phyloP scores from a whole-genome alignment of 2,329 filamentous ascomycete species.

The Aspergillus unguis region DNA sequence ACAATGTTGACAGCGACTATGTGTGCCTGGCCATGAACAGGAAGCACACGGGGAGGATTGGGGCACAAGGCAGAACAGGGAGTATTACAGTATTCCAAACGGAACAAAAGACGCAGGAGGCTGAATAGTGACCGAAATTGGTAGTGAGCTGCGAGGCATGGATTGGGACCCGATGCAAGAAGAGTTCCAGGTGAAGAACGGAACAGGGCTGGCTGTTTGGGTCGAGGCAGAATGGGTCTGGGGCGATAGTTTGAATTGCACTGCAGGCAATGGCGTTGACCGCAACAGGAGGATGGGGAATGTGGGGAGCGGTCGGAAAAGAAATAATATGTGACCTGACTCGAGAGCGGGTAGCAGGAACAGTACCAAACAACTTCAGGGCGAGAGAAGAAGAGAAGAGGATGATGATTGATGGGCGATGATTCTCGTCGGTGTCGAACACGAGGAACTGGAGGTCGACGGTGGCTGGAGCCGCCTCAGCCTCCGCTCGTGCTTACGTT shows the following conservation, averaged over 20 bases:
- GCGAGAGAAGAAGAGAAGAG: neutral
- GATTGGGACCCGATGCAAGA: constrained; percentile 10
- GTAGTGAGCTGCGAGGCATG: constrained; percentile 12
- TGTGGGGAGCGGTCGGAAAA: neutral
- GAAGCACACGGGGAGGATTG: neutral
- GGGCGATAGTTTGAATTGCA: constrained; percentile 4
- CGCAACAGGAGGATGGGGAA: neutral
- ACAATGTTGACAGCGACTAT: neutral
- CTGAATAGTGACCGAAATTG: constrained; percentile 3
- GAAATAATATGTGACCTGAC: neutral
- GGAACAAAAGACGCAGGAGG: constrained; percentile 5
- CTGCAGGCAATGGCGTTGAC: constrained; percentile 1
- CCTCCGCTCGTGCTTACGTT: too few relatives aligned
- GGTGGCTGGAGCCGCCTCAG: too few relatives aligned
- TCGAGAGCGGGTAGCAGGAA: neutral
- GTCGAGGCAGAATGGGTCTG: constrained; percentile 1
- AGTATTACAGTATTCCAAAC: constrained; percentile 5
- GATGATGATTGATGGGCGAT: neutral
- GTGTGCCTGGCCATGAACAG: constrained; percentile 7
- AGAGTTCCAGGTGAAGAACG: neutral
- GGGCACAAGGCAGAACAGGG: neutral
- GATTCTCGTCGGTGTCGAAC: neutral
- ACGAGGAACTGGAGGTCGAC: constrained; percentile 5
- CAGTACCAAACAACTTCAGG: too few relatives aligned
- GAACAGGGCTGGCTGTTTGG: constrained; percentile 8